A percentile compares a stretch with the other conserved stretches of the same genome.
Conservation (phyloP, 2,329 filamentous ascomycete genomes). For the Neopestalotiopsis sp. region DNA sequence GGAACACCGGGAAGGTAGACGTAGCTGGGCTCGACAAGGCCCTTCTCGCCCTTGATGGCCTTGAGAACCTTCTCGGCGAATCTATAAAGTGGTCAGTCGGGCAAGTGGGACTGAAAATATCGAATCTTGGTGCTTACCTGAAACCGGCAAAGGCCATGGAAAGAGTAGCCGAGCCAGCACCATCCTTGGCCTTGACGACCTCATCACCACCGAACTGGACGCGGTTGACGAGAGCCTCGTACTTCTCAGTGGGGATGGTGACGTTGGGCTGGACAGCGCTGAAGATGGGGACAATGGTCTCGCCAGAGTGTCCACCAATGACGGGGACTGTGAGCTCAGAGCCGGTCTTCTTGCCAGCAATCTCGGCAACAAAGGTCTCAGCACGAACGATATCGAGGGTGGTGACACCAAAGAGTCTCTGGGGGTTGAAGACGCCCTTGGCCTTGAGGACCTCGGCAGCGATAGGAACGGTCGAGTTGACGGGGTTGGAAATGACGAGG, state of each 20-base stretch:
- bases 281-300: slow-evolving; percentile 97
- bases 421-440: slow-evolving; percentile 90
- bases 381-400: slow-evolving; percentile 98
- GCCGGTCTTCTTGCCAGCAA: slow-evolving; percentile 81
- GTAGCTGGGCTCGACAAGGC: slow-evolving; percentile 92
- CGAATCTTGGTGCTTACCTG: slow-evolving; percentile 62
- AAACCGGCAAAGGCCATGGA: slow-evolving; percentile 97
- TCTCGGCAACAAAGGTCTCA: slow-evolving; percentile 92
- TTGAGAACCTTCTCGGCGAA: slow-evolving; percentile 95
- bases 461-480: slow-evolving; percentile 98
- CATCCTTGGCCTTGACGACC: slow-evolving; percentile 94
- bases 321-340: slow-evolving; percentile 87
- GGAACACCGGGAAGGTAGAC: slow-evolving; percentile 91
- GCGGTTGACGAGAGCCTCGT: slow-evolving; percentile 88
- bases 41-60: slow-evolving; percentile 86
- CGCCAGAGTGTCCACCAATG: slow-evolving; percentile 95
- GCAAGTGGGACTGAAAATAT: neutral
- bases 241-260: slow-evolving; percentile 85
- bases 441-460: slow-evolving; percentile 95
- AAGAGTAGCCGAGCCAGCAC: slow-evolving; percentile 85
- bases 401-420: slow-evolving; percentile 97
- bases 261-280: slow-evolving; percentile 84
- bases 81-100: slow-evolving; percentile 46
- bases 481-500: slow-evolving; percentile 98
- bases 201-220: slow-evolving; percentile 98